Evolutionary conservation across 179 eudicot genomes (phyloP).

Genomic region (Pouteria campechiana): DNA sequence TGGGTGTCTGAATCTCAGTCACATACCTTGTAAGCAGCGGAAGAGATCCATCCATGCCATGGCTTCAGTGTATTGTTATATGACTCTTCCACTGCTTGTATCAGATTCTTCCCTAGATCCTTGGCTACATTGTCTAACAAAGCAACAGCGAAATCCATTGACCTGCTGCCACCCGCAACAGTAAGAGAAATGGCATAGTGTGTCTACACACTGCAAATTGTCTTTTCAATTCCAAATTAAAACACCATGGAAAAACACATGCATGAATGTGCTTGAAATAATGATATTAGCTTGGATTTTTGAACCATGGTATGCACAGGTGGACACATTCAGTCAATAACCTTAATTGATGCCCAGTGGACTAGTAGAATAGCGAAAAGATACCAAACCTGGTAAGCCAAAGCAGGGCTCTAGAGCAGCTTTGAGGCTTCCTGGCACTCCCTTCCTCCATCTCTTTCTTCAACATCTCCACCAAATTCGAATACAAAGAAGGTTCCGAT

Average conservation of each 20-base stretch:
- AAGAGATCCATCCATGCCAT: conserved; percentile 98
- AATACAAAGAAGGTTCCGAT: conserved; percentile 39
- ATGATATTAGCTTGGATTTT: too few relatives aligned
- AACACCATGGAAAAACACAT: too few relatives aligned
- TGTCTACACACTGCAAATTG: too few relatives aligned
- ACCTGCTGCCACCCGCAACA: too few relatives aligned
- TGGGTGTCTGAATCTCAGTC: too few relatives aligned
- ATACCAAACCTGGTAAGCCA: conserved; percentile 80
- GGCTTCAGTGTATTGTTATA: conserved; percentile 56
- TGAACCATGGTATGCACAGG: too few relatives aligned
- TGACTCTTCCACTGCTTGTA: conserved; percentile 51
- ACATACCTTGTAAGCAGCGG: conserved; percentile 64
- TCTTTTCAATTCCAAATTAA: too few relatives aligned
- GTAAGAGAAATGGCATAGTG: too few relatives aligned
- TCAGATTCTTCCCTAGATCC: conserved; percentile 51
- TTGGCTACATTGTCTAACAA: conserved; percentile 31
- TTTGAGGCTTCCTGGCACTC: conserved; percentile 42
- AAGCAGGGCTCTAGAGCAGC: conserved; percentile 62
- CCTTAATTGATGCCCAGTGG: too few relatives aligned
- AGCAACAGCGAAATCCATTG: conserved; percentile 57
- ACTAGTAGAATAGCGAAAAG: too few relatives aligned
- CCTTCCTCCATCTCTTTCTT: conserved; percentile 67
- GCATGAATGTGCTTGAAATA: too few relatives aligned
- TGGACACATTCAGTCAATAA: too few relatives aligned
- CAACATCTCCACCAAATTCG: conserved; percentile 63